Percentiles rank a stretch among this genome's conserved stretches.
These are phyloP conservation scores for Leccinum subgranulosum DNA, from an alignment of 768 basidiomycete species.

Conservation along the genomic window DNA sequence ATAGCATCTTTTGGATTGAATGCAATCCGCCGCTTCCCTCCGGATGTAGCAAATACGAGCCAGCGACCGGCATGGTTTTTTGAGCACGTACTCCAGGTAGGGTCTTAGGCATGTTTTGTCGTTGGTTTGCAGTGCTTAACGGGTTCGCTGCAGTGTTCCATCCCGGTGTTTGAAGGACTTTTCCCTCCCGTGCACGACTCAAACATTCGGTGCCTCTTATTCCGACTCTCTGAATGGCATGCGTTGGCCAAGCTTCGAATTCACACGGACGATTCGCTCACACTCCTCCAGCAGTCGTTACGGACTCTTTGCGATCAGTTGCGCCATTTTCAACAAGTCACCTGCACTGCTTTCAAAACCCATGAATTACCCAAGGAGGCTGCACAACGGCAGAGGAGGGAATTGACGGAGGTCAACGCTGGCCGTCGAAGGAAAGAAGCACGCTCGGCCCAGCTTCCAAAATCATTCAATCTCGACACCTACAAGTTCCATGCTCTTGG, in stretches of 20 bases:
- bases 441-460: neutral
- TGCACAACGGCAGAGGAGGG: neutral
- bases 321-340: neutral
- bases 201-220: too few species aligned
- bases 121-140: too few species aligned
- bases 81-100: too few species aligned
- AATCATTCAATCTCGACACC: neutral
- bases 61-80: too few species aligned
- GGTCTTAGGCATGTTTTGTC: too few species aligned
- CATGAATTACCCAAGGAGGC: neutral
- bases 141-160: too few species aligned
- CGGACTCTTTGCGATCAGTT: neutral
- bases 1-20: too few species aligned
- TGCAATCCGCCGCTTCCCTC: too few species aligned
- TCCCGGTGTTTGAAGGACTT: too few species aligned
- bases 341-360: neutral
- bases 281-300: neutral
- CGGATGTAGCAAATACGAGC: too few species aligned
- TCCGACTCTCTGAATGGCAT: neutral
- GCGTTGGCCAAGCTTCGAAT: neutral
- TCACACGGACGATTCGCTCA: neutral
- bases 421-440: neutral
- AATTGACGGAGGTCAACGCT: neutral
- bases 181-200: too few species aligned
- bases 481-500: neutral